Evolutionary conservation across 177 flowering plant genomes (phyloP), one percentile per base, ranked within the genome.

Genomic region (Vitis hybrid): DNA sequence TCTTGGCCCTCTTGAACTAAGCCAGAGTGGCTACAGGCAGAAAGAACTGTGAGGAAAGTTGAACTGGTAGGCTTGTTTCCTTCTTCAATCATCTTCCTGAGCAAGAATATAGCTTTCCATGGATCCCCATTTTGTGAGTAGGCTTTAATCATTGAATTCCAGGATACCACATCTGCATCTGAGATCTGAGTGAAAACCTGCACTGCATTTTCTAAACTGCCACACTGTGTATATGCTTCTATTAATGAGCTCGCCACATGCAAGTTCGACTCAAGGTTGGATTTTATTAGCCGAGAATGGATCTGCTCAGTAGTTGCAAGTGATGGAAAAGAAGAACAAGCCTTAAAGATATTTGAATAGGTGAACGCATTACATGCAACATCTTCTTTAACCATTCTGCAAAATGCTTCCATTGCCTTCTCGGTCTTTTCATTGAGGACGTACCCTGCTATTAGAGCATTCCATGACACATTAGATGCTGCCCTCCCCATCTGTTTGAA

Each of bases 381-480:
- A 10, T 48, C 57, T 7, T 48, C 60, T 48, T 17, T 18, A 6
- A 70, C 51, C 73, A 74, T 70, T 70, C 32, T 65, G 11, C 52
- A 40, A 17, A 74, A 65, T 10, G 69, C 57, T 60, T 74, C 70
- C 56, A 74, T 54, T 58, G 73, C 77, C 5, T 74, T 70, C 66
- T 65, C 62, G 11, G n/a, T 40, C 51, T 60, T 34, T 13, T 52
- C 70, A 70, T 70, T 65, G 51, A 56, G 60, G 49, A 70, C 62
- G 64, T 60, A 61, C 13, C 73, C 77, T 14, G 70, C 60, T 23
- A 74, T 15, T 13, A 74, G 61, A 2, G 73, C 73, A 74, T 74
- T 74, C 77, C 77, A 74, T 45, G 77, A 61, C n/a, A 70, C 73
- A 52, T 59, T 30, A 52, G 77, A 65, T 52, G 73, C 65, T 11